These are phyloP conservation scores for Pyricularia grisea DNA, from an alignment of 2,329 filamentous ascomycete genomes.

Conservation along the genomic window DNA sequence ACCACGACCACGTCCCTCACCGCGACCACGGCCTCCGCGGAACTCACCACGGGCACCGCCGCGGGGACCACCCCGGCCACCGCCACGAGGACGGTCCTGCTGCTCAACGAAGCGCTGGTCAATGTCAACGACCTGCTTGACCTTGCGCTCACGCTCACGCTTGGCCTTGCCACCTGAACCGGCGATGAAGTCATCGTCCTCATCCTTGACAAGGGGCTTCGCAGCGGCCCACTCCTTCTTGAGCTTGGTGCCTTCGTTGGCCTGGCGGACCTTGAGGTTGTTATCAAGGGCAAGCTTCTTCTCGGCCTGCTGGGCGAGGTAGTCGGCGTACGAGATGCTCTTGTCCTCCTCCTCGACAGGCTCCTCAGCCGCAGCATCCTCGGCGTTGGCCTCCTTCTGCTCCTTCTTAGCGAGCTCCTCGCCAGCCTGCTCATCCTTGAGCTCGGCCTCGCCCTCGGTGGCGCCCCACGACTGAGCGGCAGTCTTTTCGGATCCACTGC, in stretches of 20 bases:
- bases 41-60: slow-evolving; percentile 33
- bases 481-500: slow-evolving; percentile 67
- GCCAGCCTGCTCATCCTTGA: slow-evolving; percentile 84
- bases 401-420: slow-evolving; percentile 83
- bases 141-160: slow-evolving; percentile 83
- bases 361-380: slow-evolving; percentile 23
- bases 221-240: slow-evolving; percentile 91
- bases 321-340: slow-evolving; percentile 82
- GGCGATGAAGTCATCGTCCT: slow-evolving; percentile 69
- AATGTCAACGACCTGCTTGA: slow-evolving; percentile 83
- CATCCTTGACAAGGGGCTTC: slow-evolving; percentile 59
- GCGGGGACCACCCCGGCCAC: slow-evolving; percentile 41
- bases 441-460: slow-evolving; percentile 70
- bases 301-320: slow-evolving; percentile 62
- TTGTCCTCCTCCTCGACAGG: slow-evolving; percentile 68
- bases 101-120: slow-evolving; percentile 71
- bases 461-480: slow-evolving; percentile 84
- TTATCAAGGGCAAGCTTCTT: slow-evolving; percentile 66
- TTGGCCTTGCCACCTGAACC: slow-evolving; percentile 65
- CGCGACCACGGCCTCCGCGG: slow-evolving; percentile 38
- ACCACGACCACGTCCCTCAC: slow-evolving; percentile 34
- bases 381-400: slow-evolving; percentile 55
- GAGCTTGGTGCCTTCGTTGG: slow-evolving; percentile 82
- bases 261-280: slow-evolving; percentile 67
- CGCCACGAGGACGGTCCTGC: slow-evolving; percentile 48